Evolutionary conservation across 345 rosid genomes (phyloP), one percentile per base, ranked within the genome.

Genomic region (Camelina sativa): DNA sequence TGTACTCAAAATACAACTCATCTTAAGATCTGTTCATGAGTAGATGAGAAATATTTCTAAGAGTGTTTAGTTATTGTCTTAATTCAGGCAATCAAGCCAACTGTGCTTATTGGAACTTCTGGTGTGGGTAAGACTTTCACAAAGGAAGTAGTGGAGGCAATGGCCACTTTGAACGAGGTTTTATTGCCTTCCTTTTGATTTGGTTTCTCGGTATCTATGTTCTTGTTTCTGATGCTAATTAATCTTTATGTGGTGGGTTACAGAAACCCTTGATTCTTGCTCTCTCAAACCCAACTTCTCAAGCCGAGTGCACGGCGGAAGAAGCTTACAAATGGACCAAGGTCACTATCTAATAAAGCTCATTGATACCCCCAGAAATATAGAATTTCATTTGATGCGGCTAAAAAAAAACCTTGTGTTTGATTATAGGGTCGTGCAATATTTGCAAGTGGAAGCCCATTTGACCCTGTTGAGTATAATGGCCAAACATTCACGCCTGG

Each of bases 391-490:
- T 63, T 30, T 48, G 62, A 30, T 20, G 71, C 2, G 3, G 59
- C 40, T 41, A 57, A 37, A 20, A 19, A 35, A 2, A 2, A 38
- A 4, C 17, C 19, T 35, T 62, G 48, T 73, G 40, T 53, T 67
- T 37, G 65, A 59, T 65, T 70, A 54, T 83, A 94, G 99, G 99
- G 99, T 3, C 91, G 89, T 56, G 92, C 98, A 67, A 90, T 95
- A 64, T 95, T 83, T 81, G 97, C 91, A 6, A 92, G 98, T 82
- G 99, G 99, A 84, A 95, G 99, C 83, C 99, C 98, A 9, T 95
- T 95, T 52, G 91, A 83, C 62, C 89, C 93, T 17, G 89, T 92
- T 60, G 90, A 90, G 75, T 87, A 86, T 52, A 37, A 85, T 6
- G 96, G 94, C 73, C 84, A 84, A 84, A 82, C 80, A 62, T 85